phyloP scores from a whole-genome alignment of 225 moss, liverwort and hornwort species.

The Lunularia cruciata region DNA sequence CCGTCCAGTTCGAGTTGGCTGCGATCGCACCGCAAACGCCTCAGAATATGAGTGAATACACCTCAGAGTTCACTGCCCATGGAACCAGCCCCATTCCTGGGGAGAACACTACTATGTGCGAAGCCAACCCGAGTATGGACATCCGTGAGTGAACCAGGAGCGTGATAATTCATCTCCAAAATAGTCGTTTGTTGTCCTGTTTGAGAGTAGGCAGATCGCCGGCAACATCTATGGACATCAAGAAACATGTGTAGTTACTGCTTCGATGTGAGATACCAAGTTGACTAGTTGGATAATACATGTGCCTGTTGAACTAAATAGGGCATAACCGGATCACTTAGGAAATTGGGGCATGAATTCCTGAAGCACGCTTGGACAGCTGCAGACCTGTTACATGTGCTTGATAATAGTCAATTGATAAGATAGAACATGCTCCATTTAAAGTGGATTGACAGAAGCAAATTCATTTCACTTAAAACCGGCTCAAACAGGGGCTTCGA shows the following conservation, averaged over 20 bases:
- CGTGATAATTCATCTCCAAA: conserved; percentile 56
- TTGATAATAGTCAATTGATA: too few species aligned
- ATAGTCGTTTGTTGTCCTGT: conserved; percentile 44
- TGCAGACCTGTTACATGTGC: too few species aligned
- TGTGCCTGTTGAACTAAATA: too few species aligned
- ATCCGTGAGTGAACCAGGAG: conserved; percentile 82
- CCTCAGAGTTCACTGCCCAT: conserved; percentile 87
- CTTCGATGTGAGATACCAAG: too few species aligned
- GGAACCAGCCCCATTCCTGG: conserved; percentile 96
- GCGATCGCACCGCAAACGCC: conserved; percentile 79
- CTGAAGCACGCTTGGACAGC: too few species aligned
- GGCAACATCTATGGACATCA: conserved; percentile 52
- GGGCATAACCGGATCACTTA: too few species aligned
- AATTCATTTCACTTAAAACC: too few species aligned
- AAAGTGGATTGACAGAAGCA: too few species aligned
- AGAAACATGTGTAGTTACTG: not conserved
- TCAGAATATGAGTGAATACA: conserved; percentile 64
- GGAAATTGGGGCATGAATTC: too few species aligned
- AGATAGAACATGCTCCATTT: too few species aligned
- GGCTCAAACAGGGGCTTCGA: too few species aligned
- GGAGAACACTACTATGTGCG: conserved; percentile 79
- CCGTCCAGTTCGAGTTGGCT: conserved; percentile 80
- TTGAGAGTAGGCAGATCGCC: conserved; percentile 67
- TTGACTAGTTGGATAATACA: too few species aligned
- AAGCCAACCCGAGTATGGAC: conserved; percentile 64